Evolutionary conservation across 768 basidiomycete genomes (phyloP).

Genomic region (Amanita molliuscula): DNA sequence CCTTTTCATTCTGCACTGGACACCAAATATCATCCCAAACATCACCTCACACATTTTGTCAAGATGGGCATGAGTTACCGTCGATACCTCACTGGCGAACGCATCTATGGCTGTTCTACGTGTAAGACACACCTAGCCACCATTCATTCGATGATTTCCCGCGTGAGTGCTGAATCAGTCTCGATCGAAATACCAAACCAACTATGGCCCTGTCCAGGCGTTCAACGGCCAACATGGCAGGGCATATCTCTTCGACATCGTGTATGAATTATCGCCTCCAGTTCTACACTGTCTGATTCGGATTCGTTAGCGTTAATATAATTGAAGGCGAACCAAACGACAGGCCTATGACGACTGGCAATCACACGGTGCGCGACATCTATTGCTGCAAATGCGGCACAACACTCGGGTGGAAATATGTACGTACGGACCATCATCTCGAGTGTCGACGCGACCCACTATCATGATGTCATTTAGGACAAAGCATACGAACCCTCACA

Average conservation of each 20-base stretch:
- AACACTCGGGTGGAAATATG: constrained; percentile 97
- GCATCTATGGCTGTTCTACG: constrained; percentile 79
- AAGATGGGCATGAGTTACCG: constrained; percentile 87
- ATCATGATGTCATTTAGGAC: constrained; percentile 46
- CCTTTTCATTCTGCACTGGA: no score
- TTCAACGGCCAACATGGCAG: constrained; percentile 97
- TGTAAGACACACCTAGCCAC: constrained; percentile 91
- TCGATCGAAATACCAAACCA: constrained; percentile 10
- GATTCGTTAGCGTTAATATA: constrained; percentile 69
- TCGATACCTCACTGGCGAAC: constrained; percentile 73
- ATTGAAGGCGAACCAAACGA: constrained; percentile 84
- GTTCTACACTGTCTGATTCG: constrained; percentile 5
- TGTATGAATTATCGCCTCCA: constrained; percentile 44
- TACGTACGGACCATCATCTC: constrained; percentile 24
- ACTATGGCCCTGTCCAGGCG: constrained; percentile 41
- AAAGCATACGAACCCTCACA: constrained; percentile 82
- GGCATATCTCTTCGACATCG: constrained; percentile 88
- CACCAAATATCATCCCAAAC: background rate
- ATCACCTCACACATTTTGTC: constrained; percentile 12
- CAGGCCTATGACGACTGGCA: constrained; percentile 93
- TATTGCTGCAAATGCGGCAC: constrained; percentile 85
- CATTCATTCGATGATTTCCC: constrained; percentile 82
- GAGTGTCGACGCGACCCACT: constrained; percentile 4
- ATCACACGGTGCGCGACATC: constrained; percentile 94
- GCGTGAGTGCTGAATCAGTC: constrained; percentile 37